Evolutionary conservation across 2,329 filamentous ascomycete species (phyloP), one percentile per base, ranked within the genome.

Genomic region (Didymella pomorum): DNA sequence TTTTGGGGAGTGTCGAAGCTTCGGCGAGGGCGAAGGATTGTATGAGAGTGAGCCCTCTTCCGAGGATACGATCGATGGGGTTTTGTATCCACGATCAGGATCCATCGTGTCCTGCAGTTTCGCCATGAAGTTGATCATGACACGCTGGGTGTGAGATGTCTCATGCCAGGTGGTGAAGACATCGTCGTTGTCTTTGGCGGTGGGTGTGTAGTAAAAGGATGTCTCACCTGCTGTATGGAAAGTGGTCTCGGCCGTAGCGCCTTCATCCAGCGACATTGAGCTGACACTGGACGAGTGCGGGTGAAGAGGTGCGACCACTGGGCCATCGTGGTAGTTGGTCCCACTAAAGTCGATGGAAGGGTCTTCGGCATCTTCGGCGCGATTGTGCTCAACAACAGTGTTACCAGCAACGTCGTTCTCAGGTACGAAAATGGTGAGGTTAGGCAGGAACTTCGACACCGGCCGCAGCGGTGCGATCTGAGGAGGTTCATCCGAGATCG

Each of bases 151-250:
- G 10, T 26, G 44, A 45, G 29, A 49, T 43, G 37, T 39, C 28
- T 35, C 44, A 9, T 31, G 3, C 18, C 14, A n/a, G 6, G 8
- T 11, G 4, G 23, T 31, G 26, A 58, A 58, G 35, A 52, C 49
- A 53, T 58, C 23, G n/a, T 53, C 44, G 31, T 49, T 39, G 18
- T 42, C 29, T 44, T 49, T 49, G 5, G 44, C 37, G 23, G 33
- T 18, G 10, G 33, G 18, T 5, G 37, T 33, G 44, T 33, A 33
- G 16, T 41, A 16, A 39, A 49, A 53, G 1, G 23, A 28, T 58
- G 44, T 49, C 37, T 58, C 29, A 49, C 10, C 18, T 23, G 28
- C 23, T 26, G 41, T 25, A 11, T 41, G 16, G 44, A 49, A 49
- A 0, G 29, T 23, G 44, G 44, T 45, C 29, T 58, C 37, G 31